Evolutionary conservation across 1,139 yeast genomes (phyloP).

Genomic region (Lodderomyces pseudojiufengensis): DNA sequence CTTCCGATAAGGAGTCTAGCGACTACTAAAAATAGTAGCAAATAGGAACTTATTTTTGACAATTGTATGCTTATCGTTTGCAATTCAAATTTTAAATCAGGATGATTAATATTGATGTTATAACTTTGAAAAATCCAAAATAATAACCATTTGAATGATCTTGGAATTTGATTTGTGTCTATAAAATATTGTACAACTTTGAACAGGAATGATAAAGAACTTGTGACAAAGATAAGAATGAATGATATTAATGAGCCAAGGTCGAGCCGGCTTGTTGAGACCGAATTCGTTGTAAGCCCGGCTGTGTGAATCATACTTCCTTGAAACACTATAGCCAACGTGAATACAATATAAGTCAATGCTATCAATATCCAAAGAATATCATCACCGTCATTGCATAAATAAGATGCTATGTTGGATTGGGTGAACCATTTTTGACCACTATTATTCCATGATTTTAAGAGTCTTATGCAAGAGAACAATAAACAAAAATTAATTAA

Average conservation of each 20-base stretch:
- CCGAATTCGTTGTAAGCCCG: slow-evolving; percentile 6
- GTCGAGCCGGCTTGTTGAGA: slow-evolving; percentile 19
- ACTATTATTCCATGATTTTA: slow-evolving; percentile 86
- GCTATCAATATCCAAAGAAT: slow-evolving; percentile 50
- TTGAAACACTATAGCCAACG: slow-evolving; percentile 25
- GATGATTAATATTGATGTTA: slow-evolving; percentile 10
- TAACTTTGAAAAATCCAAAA: slow-evolving; percentile 24
- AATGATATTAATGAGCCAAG: slow-evolving; percentile 33
- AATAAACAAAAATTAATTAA: slow-evolving; percentile 23
- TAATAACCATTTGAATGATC: slow-evolving; percentile 27
- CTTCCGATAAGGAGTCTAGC: slow-evolving; percentile 28
- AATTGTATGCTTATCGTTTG: slow-evolving; percentile 26
- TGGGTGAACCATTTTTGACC: slow-evolving; percentile 72
- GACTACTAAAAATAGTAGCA: slow-evolving; percentile 17
- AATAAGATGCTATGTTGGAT: slow-evolving; percentile 43
- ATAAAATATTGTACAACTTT: slow-evolving; percentile 54
- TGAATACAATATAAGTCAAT: slow-evolving; percentile 32
- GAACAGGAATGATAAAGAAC: slow-evolving; percentile 47
- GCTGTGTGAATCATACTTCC: slow-evolving; percentile 20
- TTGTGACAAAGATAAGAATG: slow-evolving; percentile 35
- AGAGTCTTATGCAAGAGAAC: slow-evolving; percentile 47
- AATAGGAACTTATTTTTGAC: slow-evolving; percentile 26
- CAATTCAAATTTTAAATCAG: slow-evolving; percentile 19
- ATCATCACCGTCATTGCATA: slow-evolving; percentile 28
- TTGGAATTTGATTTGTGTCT: slow-evolving; percentile 52